Evolutionary conservation across 2,329 filamentous ascomycete genomes (phyloP).

Genomic region (Diaporthe citriasiana): DNA sequence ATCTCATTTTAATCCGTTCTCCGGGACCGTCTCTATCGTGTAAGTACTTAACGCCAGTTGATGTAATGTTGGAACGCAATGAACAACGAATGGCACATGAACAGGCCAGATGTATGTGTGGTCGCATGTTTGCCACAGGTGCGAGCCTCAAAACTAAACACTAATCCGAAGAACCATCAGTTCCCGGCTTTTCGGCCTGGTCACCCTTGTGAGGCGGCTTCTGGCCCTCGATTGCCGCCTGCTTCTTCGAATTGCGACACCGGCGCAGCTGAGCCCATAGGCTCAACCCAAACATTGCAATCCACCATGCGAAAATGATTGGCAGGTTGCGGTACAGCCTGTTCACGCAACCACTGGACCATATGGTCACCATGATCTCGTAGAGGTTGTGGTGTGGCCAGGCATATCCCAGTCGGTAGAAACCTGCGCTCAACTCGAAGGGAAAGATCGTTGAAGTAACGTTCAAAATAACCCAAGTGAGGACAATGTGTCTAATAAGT

Average conservation of each 20-base stretch:
- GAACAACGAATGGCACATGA: background rate
- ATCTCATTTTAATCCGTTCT: background rate
- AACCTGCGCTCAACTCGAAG: slow-evolving; percentile 54
- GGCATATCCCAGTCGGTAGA: slow-evolving; percentile 56
- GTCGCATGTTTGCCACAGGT: background rate
- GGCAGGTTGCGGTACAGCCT: slow-evolving; percentile 56
- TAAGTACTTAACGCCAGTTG: background rate
- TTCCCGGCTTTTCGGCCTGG: background rate
- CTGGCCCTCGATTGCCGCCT: background rate
- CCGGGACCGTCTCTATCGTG: background rate
- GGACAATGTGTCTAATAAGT: slow-evolving; percentile 46
- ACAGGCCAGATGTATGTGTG: too few species aligned
- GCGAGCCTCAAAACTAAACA: background rate
- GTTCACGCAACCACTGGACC: slow-evolving; percentile 57
- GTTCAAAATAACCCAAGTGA: slow-evolving; percentile 59
- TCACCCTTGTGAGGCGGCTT: background rate
- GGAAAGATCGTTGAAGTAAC: slow-evolving; percentile 55
- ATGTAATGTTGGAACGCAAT: background rate
- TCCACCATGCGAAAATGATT: slow-evolving; percentile 58
- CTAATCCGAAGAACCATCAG: background rate
- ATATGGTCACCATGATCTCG: slow-evolving; percentile 56
- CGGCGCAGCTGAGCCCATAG: slow-evolving; percentile 6
- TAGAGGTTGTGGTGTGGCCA: slow-evolving; percentile 55
- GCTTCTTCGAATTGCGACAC: background rate
- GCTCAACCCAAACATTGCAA: slow-evolving; percentile 40